Conservation (phyloP, 1,284 basidiomycete genomes). For the Trichosporon asahii region DNA sequence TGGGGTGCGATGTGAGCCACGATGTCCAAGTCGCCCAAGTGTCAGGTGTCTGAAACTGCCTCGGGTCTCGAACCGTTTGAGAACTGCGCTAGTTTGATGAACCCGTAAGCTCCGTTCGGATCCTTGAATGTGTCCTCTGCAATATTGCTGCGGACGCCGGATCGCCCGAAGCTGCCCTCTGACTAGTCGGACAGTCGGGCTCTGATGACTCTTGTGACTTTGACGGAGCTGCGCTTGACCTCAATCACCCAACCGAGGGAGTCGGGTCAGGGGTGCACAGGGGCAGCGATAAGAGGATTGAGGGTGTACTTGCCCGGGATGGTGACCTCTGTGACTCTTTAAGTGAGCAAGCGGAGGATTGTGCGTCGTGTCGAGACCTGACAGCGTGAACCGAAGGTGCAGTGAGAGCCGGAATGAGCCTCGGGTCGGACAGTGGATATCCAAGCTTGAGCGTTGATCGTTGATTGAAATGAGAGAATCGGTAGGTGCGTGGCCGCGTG, state of each 20-base stretch:
- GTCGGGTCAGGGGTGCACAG: not conserved
- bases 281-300: not conserved
- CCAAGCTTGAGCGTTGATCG: conserved; percentile 1
- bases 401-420: not conserved
- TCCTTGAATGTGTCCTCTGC: not conserved
- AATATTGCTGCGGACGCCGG: conserved; percentile 1
- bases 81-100: not conserved
- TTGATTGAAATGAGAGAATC: not conserved
- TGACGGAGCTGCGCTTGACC: conserved; percentile 1
- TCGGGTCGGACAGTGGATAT: not conserved
- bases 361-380: not conserved
- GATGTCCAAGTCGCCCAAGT: not conserved
- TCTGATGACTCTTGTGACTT: not conserved
- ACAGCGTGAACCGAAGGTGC: not conserved
- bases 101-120: not conserved
- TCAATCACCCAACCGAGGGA: conserved; percentile 2
- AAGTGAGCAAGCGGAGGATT: not conserved
- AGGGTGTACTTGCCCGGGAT: not conserved
- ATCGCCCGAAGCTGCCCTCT: not conserved
- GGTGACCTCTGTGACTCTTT: not conserved
- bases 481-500: not conserved
- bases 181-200: not conserved
- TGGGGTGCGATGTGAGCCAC: not conserved
- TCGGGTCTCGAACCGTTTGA: not conserved
- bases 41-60: not conserved